A percentile compares a stretch with the other conserved stretches of the same genome.
Conservation (phyloP, 1,284 basidiomycete genomes). For the Sanguinoderma infundibulare region DNA sequence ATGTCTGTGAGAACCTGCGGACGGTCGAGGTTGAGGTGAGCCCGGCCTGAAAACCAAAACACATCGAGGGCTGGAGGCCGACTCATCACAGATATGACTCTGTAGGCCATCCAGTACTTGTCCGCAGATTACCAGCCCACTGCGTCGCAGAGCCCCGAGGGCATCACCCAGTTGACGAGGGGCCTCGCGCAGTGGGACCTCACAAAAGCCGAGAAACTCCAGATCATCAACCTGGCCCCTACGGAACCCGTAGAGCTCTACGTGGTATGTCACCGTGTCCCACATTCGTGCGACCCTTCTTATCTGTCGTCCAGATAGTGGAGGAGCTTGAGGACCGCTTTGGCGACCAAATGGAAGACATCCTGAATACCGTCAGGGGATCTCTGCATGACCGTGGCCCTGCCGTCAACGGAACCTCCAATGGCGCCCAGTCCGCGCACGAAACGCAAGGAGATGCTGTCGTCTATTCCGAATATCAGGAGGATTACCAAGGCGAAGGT, state of each 20-base stretch:
- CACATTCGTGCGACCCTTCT: conserved; percentile 2
- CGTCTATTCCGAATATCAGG: conserved; percentile 25
- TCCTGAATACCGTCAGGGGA: conserved; percentile 62
- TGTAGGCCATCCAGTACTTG: conserved; percentile 83
- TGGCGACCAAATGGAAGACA: conserved; percentile 70
- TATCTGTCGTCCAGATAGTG: conserved; percentile 65
- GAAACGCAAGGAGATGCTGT: conserved; percentile 20
- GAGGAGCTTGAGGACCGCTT: conserved; percentile 90
- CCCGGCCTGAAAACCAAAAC: conserved; percentile 6
- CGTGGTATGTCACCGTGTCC: conserved; percentile 60
- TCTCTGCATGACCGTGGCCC: conserved; percentile 43
- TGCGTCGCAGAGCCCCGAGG: conserved; percentile 64
- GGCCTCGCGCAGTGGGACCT: conserved; percentile 71
- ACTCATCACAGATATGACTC: conserved; percentile 11
- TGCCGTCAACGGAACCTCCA: conserved; percentile 4
- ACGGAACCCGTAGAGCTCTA: conserved; percentile 86
- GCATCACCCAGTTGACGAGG: conserved; percentile 70
- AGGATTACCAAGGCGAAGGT: conserved; percentile 38
- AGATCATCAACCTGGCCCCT: conserved; percentile 89
- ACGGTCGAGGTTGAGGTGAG: conserved; percentile 89
- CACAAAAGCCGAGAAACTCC: conserved; percentile 91
- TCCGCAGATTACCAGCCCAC: conserved; percentile 76
- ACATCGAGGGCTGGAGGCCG: conserved; percentile 11
- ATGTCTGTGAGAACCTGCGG: conserved; percentile 79
- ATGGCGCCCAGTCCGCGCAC: neutral